Evolutionary conservation across 345 rosid genomes (phyloP).

Genomic region (Acer saccharum): DNA sequence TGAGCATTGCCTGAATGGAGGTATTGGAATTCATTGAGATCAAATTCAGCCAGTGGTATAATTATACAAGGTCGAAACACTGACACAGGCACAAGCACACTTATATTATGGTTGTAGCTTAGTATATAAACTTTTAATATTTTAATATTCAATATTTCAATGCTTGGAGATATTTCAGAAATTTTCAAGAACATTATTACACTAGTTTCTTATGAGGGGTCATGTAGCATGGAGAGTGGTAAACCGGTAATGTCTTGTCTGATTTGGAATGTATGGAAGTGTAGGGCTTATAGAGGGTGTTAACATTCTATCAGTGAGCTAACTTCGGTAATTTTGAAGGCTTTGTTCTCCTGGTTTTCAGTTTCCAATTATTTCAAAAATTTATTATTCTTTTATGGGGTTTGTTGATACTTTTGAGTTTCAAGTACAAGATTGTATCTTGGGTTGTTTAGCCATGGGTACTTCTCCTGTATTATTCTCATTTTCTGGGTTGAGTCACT

Average conservation of each 20-base stretch:
- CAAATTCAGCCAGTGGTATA: neutral
- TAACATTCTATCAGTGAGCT: neutral
- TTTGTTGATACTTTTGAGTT: neutral
- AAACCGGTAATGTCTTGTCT: neutral
- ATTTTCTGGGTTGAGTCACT: neutral
- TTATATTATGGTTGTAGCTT: neutral
- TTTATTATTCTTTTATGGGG: neutral
- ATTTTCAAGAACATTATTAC: neutral
- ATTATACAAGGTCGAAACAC: neutral
- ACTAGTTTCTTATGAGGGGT: neutral
- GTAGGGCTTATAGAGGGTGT: neutral
- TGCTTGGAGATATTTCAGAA: neutral
- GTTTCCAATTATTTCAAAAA: slow-evolving; percentile 1
- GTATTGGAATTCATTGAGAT: neutral
- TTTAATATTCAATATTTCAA: neutral
- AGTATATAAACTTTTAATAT: neutral
- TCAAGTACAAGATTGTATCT: neutral
- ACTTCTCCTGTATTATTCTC: neutral
- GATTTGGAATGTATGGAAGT: neutral
- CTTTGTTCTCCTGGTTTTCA: neutral
- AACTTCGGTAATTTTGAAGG: neutral
- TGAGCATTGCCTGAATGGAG: no score
- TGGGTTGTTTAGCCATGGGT: neutral
- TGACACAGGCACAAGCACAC: neutral
- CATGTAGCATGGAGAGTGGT: neutral